Percentiles rank a stretch among this genome's conserved stretches.
phyloP scores from a whole-genome alignment of 495 filamentous ascomycete genomes.

The Tuber borchii region DNA sequence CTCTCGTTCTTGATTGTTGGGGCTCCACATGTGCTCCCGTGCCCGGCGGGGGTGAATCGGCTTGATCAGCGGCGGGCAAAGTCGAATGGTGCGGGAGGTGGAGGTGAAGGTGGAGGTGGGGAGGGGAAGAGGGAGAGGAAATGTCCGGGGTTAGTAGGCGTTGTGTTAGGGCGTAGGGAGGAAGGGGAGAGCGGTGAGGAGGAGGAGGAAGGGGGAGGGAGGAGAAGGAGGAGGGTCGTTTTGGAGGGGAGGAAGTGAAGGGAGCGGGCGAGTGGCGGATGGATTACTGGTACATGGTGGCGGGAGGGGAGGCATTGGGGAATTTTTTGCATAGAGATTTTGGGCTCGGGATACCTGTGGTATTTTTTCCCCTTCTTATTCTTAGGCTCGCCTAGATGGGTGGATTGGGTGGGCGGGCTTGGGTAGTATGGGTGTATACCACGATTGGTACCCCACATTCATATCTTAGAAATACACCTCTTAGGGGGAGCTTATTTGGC shows the following conservation, averaged over 20 bases:
- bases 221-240: conserved; percentile 24
- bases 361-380: not conserved
- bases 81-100: conserved; percentile 10
- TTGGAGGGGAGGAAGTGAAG: conserved; percentile 20
- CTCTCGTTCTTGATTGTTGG: conserved; percentile 85
- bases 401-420: not conserved
- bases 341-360: not conserved
- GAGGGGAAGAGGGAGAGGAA: conserved; percentile 13
- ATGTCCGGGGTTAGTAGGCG: conserved; percentile 22
- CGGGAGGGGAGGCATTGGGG: too few relatives aligned
- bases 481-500: not conserved
- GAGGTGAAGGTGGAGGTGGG: not conserved
- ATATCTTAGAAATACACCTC: not conserved
- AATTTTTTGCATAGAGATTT: not conserved
- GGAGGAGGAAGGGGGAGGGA: conserved; percentile 6
- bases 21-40: conserved; percentile 86
- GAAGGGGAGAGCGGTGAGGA: too few relatives aligned
- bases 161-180: conserved; percentile 15
- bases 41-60: conserved; percentile 55
- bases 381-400: not conserved
- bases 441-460: not conserved
- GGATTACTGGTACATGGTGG: not conserved
- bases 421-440: not conserved
- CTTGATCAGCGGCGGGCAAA: conserved; percentile 20
- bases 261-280: not conserved